Percentiles rank a stretch among this genome's conserved stretches.
These are phyloP conservation scores for Hygrophila difformis DNA, from an alignment of 257 asterid species.

Conservation along the genomic window DNA sequence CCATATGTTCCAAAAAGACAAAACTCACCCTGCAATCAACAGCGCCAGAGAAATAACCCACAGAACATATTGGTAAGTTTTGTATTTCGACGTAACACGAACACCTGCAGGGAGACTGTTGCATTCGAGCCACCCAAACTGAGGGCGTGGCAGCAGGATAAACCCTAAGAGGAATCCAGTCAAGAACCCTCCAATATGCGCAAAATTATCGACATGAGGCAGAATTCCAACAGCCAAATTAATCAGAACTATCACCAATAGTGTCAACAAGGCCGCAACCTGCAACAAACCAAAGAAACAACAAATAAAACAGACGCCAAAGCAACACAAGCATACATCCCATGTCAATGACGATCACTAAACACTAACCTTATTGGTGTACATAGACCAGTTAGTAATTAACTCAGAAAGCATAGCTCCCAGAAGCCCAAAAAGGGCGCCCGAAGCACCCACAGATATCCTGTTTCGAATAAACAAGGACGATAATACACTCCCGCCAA, in stretches of 20 bases:
- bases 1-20: too few relatives aligned
- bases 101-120: conserved; percentile 40
- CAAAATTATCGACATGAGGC: conserved; percentile 82
- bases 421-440: conserved; percentile 93
- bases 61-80: conserved; percentile 58
- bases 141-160: conserved; percentile 74
- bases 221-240: conserved; percentile 77
- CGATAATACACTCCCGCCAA: conserved; percentile 77
- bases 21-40: conserved; percentile 62
- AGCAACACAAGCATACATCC: background rate
- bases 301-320: background rate
- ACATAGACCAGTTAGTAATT: conserved; percentile 83
- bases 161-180: conserved; percentile 85
- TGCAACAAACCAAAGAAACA: conserved; percentile 12
- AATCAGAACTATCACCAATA: conserved; percentile 50
- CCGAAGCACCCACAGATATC: conserved; percentile 90
- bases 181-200: conserved; percentile 88
- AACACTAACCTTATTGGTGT: conserved; percentile 63
- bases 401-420: conserved; percentile 95
- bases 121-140: conserved; percentile 77
- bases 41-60: conserved; percentile 46
- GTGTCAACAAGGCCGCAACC: conserved; percentile 70
- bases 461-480: conserved; percentile 49
- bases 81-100: conserved; percentile 54
- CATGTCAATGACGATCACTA: background rate